These are phyloP conservation scores for Phanerochaete carnosa DNA, from an alignment of 768 basidiomycete genomes.

Conservation along the genomic window DNA sequence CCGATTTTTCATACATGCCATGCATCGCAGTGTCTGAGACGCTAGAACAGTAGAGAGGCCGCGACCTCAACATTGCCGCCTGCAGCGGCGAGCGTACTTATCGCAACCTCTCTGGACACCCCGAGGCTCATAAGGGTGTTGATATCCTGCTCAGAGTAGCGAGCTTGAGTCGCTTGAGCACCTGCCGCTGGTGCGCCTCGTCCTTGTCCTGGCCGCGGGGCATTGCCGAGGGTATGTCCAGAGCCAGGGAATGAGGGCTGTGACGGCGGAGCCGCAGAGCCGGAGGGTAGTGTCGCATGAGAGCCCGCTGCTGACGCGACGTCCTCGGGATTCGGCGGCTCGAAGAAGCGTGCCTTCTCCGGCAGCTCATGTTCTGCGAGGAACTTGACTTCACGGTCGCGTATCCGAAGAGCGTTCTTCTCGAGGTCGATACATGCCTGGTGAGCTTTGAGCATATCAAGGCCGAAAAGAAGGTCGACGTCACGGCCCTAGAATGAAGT, in stretches of 20 bases:
- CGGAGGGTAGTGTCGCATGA: slow-evolving; percentile 9
- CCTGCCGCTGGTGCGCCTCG: slow-evolving; percentile 21
- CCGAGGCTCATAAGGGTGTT: slow-evolving; percentile 73
- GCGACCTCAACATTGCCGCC: slow-evolving; percentile 88
- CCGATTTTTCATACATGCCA: background rate
- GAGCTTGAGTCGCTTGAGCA: slow-evolving; percentile 18
- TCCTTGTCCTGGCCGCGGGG: slow-evolving; percentile 30
- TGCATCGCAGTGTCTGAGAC: background rate
- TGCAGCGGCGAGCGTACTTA: slow-evolving; percentile 71
- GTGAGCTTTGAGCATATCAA: slow-evolving; percentile 99
- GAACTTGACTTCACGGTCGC: slow-evolving; percentile 85
- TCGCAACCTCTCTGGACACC: slow-evolving; percentile 71
- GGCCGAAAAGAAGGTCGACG: slow-evolving; percentile 93
- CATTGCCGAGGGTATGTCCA: slow-evolving; percentile 56
- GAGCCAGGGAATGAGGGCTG: slow-evolving; percentile 58
- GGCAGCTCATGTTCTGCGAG: slow-evolving; percentile 94
- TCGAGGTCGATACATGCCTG: slow-evolving; percentile 94
- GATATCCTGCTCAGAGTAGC: slow-evolving; percentile 61
- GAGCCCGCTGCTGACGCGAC: slow-evolving; percentile 23
- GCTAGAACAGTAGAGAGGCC: slow-evolving; percentile 77
- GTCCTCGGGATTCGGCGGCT: slow-evolving; percentile 23
- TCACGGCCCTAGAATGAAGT: slow-evolving; percentile 61
- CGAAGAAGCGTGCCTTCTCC: slow-evolving; percentile 57
- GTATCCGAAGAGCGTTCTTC: slow-evolving; percentile 88
- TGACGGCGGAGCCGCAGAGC: slow-evolving; percentile 13